Evolutionary conservation across 306 rosid species (phyloP), one percentile per base, ranked within the genome.

Genomic region (Malus domestica): DNA sequence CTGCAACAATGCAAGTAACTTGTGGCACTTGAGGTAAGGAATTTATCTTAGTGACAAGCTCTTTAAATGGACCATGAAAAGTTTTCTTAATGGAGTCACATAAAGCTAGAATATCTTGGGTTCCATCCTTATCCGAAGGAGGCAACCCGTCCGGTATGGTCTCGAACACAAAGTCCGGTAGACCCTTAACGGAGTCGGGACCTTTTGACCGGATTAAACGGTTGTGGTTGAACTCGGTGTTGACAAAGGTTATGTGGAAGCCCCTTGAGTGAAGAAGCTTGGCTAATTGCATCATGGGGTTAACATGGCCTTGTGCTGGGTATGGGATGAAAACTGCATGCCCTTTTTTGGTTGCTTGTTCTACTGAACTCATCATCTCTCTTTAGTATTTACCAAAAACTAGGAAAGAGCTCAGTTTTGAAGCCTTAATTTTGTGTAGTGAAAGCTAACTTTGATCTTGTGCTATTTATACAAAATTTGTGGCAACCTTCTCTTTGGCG

Each of bases 251-350:
- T 19, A 77, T 45, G 62, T 77, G 38, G 75, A 69, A 77, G 18
- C 75, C 80, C 46, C 35, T 76, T 3, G 70, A 59, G 75, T 59
- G 69, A 1, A 77, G 62, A 22, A 69, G 62, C 75, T 59, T 77
- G 61, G 80, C 78, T 42, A 81, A 45, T 11, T 33, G 54, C 76
- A 81, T 70, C 84, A 81, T 25, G 61, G 77, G 80, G 62, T 19
- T 76, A 1, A 81, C 54, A 65, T 81, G 84, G 68, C 84, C 80
- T 65, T 76, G 80, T 42, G 84, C 22, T n/a, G 84, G 84, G 38
- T 1, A 63, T 11, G 84, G 77, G 25, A 71, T 10, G 33, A 51
- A 35, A 7, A 78, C 66, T 45, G 71, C 81, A 51, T 78, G 81
- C 14, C 52, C 59, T 16, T 71, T 76, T 18, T 25, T 19, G 57